phyloP scores from a whole-genome alignment of 371 early-diverging fungal species.

The Haplosporangium sp. region DNA sequence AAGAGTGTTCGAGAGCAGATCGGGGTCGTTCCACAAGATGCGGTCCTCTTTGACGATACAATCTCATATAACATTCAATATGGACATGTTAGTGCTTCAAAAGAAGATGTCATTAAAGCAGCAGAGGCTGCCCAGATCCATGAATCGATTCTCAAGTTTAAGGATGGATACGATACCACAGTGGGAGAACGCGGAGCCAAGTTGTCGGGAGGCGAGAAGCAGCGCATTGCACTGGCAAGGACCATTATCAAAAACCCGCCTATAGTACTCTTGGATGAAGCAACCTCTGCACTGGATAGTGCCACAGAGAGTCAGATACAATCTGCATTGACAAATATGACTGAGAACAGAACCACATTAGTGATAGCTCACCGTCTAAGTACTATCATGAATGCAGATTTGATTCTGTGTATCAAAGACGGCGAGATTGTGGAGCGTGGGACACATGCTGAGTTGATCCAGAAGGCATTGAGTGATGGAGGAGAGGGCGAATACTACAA shows the following conservation, averaged over 20 bases:
- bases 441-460: conserved; percentile 85
- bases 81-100: conserved; percentile 56
- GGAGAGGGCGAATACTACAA: conserved; percentile 67
- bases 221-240: conserved; percentile 91
- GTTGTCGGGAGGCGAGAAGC: conserved; percentile 96
- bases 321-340: conserved; percentile 70
- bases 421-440: conserved; percentile 91
- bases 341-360: conserved; percentile 90
- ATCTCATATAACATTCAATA: conserved; percentile 72
- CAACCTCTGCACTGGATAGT: conserved; percentile 61
- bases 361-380: conserved; percentile 95
- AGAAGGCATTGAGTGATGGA: conserved; percentile 70
- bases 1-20: conserved; percentile 77
- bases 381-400: conserved; percentile 82
- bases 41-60: conserved; percentile 68
- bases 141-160: conserved; percentile 71
- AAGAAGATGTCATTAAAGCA: conserved; percentile 60
- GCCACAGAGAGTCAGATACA: conserved; percentile 88
- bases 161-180: conserved; percentile 87
- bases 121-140: conserved; percentile 84
- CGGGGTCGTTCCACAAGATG: conserved; percentile 88
- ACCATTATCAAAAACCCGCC: conserved; percentile 83
- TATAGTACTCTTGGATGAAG: conserved; percentile 83
- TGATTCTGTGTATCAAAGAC: conserved; percentile 80
- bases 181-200: conserved; percentile 95